Conservation (phyloP, 164 flowering plant species). For the Saururus chinensis region DNA sequence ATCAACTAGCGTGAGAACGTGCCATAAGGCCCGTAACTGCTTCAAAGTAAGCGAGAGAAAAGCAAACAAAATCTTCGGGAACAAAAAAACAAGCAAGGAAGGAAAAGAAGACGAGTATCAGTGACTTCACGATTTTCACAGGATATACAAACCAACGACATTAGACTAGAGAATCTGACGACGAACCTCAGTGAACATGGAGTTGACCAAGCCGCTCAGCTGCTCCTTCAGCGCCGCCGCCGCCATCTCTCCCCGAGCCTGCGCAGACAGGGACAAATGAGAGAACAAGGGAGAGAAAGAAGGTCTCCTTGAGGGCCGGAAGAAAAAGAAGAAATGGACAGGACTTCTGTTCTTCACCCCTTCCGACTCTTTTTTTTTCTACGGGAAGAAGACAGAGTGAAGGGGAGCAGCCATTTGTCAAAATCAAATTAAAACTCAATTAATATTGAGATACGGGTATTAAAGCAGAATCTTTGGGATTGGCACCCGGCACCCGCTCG, state of each 20-base stretch:
- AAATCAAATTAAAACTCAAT: too few relatives aligned
- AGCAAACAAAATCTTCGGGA: background rate
- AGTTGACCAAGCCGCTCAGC: slow-evolving; percentile 3
- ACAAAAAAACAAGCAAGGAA: background rate
- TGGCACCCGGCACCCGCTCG: too few relatives aligned
- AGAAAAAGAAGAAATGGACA: too few relatives aligned
- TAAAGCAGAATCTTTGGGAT: too few relatives aligned
- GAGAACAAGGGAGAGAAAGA: too few relatives aligned
- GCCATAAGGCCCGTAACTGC: background rate
- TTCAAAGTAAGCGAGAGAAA: background rate
- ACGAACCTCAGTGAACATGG: slow-evolving; percentile 9
- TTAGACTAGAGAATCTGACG: background rate
- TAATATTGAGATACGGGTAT: too few relatives aligned
- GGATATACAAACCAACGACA: background rate
- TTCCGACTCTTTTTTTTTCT: too few relatives aligned
- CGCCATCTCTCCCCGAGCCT: background rate
- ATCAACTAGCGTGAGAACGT: background rate
- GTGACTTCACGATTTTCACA: background rate
- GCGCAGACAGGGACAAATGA: too few relatives aligned
- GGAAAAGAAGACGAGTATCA: background rate
- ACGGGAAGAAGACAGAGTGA: too few relatives aligned
- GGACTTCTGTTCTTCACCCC: too few relatives aligned
- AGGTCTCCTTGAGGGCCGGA: too few relatives aligned
- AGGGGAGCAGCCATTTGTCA: too few relatives aligned
- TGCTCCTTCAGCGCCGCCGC: slow-evolving; percentile 9